Evolutionary conservation across 805 yeast genomes (phyloP).

Genomic region (Barnettozyma botsteinii): DNA sequence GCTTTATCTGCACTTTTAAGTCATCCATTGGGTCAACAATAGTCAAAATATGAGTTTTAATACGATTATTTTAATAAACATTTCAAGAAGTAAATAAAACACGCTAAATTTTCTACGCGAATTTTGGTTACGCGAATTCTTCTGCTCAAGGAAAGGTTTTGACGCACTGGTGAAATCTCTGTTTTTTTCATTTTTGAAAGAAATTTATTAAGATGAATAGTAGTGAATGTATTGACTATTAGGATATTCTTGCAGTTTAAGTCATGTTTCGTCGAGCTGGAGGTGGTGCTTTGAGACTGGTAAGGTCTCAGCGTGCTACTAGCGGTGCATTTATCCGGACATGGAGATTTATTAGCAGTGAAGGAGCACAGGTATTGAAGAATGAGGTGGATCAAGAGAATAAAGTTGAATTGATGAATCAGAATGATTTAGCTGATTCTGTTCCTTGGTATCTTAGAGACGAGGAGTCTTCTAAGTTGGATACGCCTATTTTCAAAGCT

Average conservation of each 20-base stretch:
- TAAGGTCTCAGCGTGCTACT: no score
- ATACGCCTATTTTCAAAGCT: constrained; percentile 28
- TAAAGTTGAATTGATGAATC: not conserved
- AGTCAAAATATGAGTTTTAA: no score
- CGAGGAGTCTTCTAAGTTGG: constrained; percentile 31
- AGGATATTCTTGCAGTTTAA: no score
- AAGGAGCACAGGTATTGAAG: no score
- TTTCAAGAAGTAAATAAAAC: no score
- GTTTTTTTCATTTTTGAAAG: no score
- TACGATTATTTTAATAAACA: no score
- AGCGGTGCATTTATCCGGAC: no score
- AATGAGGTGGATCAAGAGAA: not conserved
- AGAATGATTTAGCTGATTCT: constrained; percentile 22
- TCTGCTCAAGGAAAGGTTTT: not conserved
- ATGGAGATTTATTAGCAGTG: no score
- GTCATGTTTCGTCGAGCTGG: not conserved
- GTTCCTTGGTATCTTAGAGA: constrained; percentile 62
- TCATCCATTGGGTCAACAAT: constrained; percentile 5
- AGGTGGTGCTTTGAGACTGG: not conserved
- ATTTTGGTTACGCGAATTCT: not conserved
- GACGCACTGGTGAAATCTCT: not conserved
- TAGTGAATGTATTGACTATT: no score
- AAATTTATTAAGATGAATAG: no score
- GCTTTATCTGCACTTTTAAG: constrained; percentile 41
- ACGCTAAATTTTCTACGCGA: not conserved